phyloP scores from a whole-genome alignment of 1,284 basidiomycete genomes.

The Pascua guehoae region DNA sequence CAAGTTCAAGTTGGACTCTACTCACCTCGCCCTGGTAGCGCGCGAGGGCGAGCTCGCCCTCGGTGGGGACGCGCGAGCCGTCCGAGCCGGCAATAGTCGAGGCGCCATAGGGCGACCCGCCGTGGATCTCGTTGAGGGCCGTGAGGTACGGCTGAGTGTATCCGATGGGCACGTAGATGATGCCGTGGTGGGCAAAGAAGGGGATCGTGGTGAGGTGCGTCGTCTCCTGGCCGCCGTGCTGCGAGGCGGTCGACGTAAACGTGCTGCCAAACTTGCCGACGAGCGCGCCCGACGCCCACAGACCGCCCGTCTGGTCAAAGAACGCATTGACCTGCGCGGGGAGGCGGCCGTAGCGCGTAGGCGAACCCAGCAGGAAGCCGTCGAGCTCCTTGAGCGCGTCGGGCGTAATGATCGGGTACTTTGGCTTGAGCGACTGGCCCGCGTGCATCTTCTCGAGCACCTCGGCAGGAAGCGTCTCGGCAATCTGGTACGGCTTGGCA shows the following conservation, averaged over 20 bases:
- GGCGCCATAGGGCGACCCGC: conserved; percentile 63
- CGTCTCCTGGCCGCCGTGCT: conserved; percentile 52
- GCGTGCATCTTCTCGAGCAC: conserved; percentile 74
- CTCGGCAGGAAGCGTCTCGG: conserved; percentile 79
- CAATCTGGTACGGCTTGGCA: conserved; percentile 67
- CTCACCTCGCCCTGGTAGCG: conserved; percentile 57
- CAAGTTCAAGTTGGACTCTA: conserved; percentile 1
- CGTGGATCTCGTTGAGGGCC: conserved; percentile 63
- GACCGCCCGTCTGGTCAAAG: conserved; percentile 68
- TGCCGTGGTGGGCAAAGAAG: conserved; percentile 67
- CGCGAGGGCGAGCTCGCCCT: conserved; percentile 65
- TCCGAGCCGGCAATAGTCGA: conserved; percentile 64
- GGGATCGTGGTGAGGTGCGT: conserved; percentile 66
- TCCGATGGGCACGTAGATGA: conserved; percentile 68
- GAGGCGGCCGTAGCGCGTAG: conserved; percentile 63
- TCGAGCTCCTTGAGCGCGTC: conserved; percentile 61
- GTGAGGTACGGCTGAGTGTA: conserved; percentile 62
- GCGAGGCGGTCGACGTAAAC: conserved; percentile 41
- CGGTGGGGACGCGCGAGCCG: conserved; percentile 60
- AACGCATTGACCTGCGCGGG: conserved; percentile 54
- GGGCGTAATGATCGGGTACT: conserved; percentile 68
- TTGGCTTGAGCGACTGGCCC: conserved; percentile 50
- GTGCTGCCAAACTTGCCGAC: conserved; percentile 65
- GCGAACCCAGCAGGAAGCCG: conserved; percentile 62
- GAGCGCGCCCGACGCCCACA: conserved; percentile 69